A percentile compares a stretch with the other conserved stretches of the same genome.
Evolutionary conservation across 257 asterid genomes (phyloP).

Genomic region (Solanum arcanum): DNA sequence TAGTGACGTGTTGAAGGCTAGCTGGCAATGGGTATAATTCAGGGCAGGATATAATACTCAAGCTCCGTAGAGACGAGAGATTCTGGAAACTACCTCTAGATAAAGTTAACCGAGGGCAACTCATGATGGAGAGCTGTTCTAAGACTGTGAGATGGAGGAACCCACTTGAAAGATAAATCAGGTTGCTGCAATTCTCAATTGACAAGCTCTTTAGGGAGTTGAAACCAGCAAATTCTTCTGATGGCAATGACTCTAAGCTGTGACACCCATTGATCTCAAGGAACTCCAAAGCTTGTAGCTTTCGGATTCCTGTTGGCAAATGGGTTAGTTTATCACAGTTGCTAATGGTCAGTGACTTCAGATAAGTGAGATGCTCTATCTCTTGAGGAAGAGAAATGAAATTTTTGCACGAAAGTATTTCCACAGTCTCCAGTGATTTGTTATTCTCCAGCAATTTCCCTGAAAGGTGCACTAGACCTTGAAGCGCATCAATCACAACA

Average conservation of each 20-base stretch:
- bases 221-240: conserved; percentile 8
- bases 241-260: conserved; percentile 2
- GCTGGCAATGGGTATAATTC: conserved; percentile 1
- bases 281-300: conserved; percentile 3
- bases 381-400: conserved; percentile 2
- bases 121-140: conserved; percentile 14
- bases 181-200: conserved; percentile 13
- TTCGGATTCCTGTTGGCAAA: conserved; percentile 6
- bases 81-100: background rate
- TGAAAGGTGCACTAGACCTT: background rate
- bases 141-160: conserved; percentile 10
- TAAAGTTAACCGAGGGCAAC: conserved; percentile 6
- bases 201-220: conserved; percentile 7
- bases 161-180: background rate
- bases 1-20: conserved; percentile 7
- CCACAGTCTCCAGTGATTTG: conserved; percentile 5
- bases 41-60: conserved; percentile 13
- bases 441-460: conserved; percentile 7
- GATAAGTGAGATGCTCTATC: background rate
- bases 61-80: background rate
- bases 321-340: conserved; percentile 6
- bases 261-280: conserved; percentile 15
- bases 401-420: conserved; percentile 11
- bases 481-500: conserved; percentile 6
- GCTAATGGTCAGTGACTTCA: conserved; percentile 13